These are phyloP conservation scores for Solanum ossicruentum DNA, from an alignment of 257 asterid species.

Conservation along the genomic window DNA sequence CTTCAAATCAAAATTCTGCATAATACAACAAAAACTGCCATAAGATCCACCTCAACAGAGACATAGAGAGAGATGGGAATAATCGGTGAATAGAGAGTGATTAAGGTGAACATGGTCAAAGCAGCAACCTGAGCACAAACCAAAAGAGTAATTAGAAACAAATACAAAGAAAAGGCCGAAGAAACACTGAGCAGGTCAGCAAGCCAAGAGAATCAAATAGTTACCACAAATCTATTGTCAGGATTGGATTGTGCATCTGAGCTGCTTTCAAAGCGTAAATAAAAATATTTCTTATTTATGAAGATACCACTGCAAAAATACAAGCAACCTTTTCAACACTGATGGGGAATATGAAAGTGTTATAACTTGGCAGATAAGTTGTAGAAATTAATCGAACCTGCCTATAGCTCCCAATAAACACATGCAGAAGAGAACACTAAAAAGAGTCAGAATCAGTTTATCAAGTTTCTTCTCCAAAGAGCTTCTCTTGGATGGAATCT, in stretches of 20 bases:
- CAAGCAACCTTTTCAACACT: background rate
- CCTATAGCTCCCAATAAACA: slow-evolving; percentile 96
- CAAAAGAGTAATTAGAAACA: background rate
- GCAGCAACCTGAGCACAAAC: slow-evolving; percentile 65
- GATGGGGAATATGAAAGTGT: background rate
- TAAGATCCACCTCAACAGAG: slow-evolving; percentile 74
- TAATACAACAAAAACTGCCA: background rate
- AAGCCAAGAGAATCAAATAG: background rate
- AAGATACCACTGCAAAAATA: slow-evolving; percentile 68
- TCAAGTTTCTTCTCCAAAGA: slow-evolving; percentile 97
- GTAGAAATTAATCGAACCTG: slow-evolving; percentile 44
- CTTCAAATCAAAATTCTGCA: background rate
- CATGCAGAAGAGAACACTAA: slow-evolving; percentile 80
- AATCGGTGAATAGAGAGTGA: slow-evolving; percentile 98
- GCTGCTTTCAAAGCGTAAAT: slow-evolving; percentile 49
- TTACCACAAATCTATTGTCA: slow-evolving; percentile 79
- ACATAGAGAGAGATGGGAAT: slow-evolving; percentile 99
- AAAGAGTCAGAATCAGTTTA: slow-evolving; percentile 83
- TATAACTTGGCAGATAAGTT: background rate
- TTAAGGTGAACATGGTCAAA: slow-evolving; percentile 92
- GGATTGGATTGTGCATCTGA: slow-evolving; percentile 84
- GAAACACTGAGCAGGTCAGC: background rate
- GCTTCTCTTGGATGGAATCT: slow-evolving; percentile 97
- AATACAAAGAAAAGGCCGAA: background rate
- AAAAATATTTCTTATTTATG: slow-evolving; percentile 67